A percentile compares a stretch with the other conserved stretches of the same genome.
Conservation (phyloP, 352 stramenopile species). For the Globisporangium perplexum region DNA sequence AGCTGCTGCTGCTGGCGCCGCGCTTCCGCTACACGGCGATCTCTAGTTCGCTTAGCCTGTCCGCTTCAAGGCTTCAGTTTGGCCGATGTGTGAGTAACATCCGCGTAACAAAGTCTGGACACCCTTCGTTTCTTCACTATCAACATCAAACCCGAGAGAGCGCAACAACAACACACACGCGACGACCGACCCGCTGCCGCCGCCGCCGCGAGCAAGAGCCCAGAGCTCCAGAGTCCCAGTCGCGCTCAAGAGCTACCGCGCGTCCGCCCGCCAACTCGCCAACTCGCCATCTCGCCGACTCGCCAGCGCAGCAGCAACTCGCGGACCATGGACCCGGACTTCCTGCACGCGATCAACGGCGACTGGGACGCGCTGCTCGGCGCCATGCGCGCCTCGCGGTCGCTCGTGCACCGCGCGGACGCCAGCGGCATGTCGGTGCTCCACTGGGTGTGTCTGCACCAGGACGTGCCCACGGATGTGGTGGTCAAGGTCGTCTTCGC, state of each 20-base stretch:
- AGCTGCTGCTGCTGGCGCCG: too few relatives aligned
- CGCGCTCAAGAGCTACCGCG: too few relatives aligned
- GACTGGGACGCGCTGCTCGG: conserved; percentile 71
- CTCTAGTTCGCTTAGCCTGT: too few relatives aligned
- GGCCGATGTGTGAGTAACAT: too few relatives aligned
- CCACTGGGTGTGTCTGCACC: conserved; percentile 79
- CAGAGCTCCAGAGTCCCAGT: neutral
- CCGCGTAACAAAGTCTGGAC: too few relatives aligned
- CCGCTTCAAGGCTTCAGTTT: too few relatives aligned
- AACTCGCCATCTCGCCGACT: neutral
- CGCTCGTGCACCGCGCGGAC: conserved; percentile 54
- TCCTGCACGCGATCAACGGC: conserved; percentile 74
- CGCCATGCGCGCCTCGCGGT: conserved; percentile 54
- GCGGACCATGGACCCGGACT: conserved; percentile 68
- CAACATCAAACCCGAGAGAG: neutral
- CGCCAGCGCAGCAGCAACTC: neutral
- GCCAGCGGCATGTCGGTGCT: conserved; percentile 71
- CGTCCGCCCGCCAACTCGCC: too few relatives aligned
- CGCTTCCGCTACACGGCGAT: too few relatives aligned
- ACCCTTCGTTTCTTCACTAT: neutral
- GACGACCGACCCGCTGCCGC: too few relatives aligned
- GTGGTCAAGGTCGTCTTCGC: conserved; percentile 78
- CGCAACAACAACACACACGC: too few relatives aligned
- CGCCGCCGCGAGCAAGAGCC: too few relatives aligned
- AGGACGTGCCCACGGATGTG: conserved; percentile 63